phyloP scores from a whole-genome alignment of 208 protist species.

The Crithidia mellificae region DNA sequence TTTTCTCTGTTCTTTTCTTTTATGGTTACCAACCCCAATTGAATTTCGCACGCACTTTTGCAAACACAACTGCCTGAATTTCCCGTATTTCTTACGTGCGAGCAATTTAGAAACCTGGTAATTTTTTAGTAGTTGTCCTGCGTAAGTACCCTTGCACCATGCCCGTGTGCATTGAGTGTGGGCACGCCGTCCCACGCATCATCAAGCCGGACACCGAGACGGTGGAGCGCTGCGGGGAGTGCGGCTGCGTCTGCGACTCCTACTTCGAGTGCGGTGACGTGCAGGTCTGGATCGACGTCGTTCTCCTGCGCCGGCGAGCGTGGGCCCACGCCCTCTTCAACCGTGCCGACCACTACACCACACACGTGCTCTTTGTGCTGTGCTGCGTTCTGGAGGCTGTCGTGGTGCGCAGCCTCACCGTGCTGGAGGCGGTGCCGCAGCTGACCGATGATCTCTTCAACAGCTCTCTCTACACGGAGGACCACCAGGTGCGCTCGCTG shows the following conservation, averaged over 20 bases:
- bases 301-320: slow-evolving; percentile 62
- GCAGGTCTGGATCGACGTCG: slow-evolving; percentile 79
- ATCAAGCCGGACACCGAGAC: slow-evolving; percentile 72
- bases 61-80: too few relatives aligned
- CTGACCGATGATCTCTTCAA: slow-evolving; percentile 2
- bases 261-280: slow-evolving; percentile 79
- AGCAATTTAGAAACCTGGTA: not conserved
- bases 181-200: slow-evolving; percentile 42
- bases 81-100: not conserved
- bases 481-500: slow-evolving; percentile 41
- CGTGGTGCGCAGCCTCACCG: slow-evolving; percentile 57
- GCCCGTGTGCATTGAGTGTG: slow-evolving; percentile 83
- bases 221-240: slow-evolving; percentile 71
- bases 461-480: slow-evolving; percentile 17
- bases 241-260: slow-evolving; percentile 57
- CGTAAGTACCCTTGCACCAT: too few relatives aligned
- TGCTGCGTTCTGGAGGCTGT: slow-evolving; percentile 77
- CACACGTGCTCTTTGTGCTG: slow-evolving; percentile 29
- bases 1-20: too few relatives aligned
- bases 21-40: too few relatives aligned
- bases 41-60: too few relatives aligned
- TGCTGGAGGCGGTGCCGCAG: slow-evolving; percentile 32
- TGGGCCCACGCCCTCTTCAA: slow-evolving; percentile 87
- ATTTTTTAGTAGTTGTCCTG: not conserved
- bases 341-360: slow-evolving; percentile 24